Percentiles rank a stretch among this genome's conserved stretches.
phyloP scores from a whole-genome alignment of 768 basidiomycete genomes.

The Mycena floridula region DNA sequence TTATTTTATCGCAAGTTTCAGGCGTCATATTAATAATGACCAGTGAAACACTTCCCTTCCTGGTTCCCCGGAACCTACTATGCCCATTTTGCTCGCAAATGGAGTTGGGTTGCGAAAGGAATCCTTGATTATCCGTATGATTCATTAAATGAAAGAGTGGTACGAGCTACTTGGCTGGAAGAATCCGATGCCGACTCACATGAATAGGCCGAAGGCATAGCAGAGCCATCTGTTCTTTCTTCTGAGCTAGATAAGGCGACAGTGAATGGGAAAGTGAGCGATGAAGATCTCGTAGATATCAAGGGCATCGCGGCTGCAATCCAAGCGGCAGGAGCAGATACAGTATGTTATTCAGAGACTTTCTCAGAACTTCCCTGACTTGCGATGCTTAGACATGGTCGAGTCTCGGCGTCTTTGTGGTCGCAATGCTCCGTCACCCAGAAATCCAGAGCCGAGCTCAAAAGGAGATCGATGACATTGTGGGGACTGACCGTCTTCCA shows the following conservation, averaged over 20 bases:
- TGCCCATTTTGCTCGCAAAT: constrained; percentile 13
- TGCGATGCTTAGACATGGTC: constrained; percentile 23
- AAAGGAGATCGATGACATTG: constrained; percentile 32
- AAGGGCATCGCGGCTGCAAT: constrained; percentile 14
- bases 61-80: constrained; percentile 27
- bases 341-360: constrained; percentile 18
- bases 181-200: constrained; percentile 13
- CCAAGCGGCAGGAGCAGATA: constrained; percentile 28
- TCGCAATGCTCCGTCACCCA: constrained; percentile 33
- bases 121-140: constrained; percentile 26
- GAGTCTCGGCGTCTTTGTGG: constrained; percentile 25
- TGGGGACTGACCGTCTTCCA: constrained; percentile 30
- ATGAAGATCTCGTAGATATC: constrained; percentile 14
- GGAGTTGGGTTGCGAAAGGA: constrained; percentile 7
- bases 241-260: constrained; percentile 11
- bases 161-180: constrained; percentile 12
- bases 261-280: background rate
- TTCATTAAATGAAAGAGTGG: constrained; percentile 25
- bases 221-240: constrained; percentile 17
- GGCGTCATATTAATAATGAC: background rate
- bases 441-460: constrained; percentile 30
- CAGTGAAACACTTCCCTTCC: constrained; percentile 24
- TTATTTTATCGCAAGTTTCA: background rate
- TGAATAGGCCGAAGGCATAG: constrained; percentile 14
- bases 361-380: background rate